Evolutionary conservation across 1,284 basidiomycete genomes (phyloP).

Genomic region (Mycosarcoma maydis): DNA sequence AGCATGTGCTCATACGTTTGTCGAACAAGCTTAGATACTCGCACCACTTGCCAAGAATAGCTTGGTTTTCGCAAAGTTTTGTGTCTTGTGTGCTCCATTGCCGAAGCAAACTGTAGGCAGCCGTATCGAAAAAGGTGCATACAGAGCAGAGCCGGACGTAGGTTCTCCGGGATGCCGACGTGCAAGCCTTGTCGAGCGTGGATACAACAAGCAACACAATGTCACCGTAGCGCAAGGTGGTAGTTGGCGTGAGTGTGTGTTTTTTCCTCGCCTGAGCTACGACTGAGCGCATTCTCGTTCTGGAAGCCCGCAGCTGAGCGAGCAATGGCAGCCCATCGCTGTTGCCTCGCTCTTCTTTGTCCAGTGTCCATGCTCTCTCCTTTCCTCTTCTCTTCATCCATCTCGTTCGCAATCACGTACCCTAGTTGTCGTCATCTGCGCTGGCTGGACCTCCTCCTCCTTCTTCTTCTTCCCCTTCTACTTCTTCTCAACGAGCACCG

Average conservation of each 20-base stretch:
- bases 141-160: too few species aligned
- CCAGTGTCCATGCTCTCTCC: too few species aligned
- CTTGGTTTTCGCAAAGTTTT: not conserved
- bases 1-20: not conserved
- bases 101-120: too few species aligned
- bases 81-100: not conserved
- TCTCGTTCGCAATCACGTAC: constrained; percentile 3
- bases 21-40: not conserved
- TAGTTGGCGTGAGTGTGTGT: not conserved
- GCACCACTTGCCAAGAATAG: not conserved
- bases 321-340: too few species aligned
- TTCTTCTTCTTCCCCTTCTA: constrained; percentile 4
- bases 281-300: not conserved
- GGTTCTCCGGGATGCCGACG: too few species aligned
- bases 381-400: constrained; percentile 7
- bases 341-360: too few species aligned
- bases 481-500: constrained; percentile 8
- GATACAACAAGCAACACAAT: not conserved
- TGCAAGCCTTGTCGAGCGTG: not conserved
- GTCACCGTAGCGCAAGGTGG: not conserved
- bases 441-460: constrained; percentile 7
- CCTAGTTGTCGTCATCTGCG: constrained; percentile 7
- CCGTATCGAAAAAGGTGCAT: too few species aligned
- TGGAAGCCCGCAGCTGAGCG: not conserved
- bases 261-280: not conserved